A percentile compares a stretch with the other conserved stretches of the same genome.
phyloP scores from a whole-genome alignment of 139 green algal species.

The Volvox africanus region DNA sequence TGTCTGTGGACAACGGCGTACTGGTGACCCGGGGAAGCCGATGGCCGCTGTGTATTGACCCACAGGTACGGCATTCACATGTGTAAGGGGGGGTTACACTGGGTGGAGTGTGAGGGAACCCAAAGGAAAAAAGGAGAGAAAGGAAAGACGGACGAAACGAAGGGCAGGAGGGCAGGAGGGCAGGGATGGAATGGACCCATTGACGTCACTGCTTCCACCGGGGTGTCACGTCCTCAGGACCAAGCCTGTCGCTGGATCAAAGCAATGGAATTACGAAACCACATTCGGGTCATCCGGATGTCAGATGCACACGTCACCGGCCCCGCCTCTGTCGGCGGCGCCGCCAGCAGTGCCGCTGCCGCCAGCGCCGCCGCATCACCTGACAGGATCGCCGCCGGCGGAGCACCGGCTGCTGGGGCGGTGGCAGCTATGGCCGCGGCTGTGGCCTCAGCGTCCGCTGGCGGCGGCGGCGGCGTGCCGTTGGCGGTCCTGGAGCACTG shows the following conservation, averaged over 20 bases:
- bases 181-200: background rate
- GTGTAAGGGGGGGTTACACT: background rate
- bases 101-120: background rate
- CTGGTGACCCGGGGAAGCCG: conserved; percentile 73
- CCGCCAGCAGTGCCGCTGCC: background rate
- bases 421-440: background rate
- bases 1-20: conserved; percentile 84
- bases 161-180: too few relatives aligned
- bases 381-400: background rate
- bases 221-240: conserved; percentile 57
- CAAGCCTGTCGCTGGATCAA: conserved; percentile 86
- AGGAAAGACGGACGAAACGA: background rate
- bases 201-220: background rate
- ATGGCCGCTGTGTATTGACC: conserved; percentile 89
- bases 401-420: background rate
- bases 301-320: background rate
- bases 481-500: conserved; percentile 78
- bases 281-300: conserved; percentile 61
- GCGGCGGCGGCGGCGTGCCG: conserved; percentile 40
- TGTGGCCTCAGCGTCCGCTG: background rate
- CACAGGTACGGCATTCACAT: conserved; percentile 45
- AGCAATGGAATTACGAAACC: conserved; percentile 74
- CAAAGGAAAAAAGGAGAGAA: background rate
- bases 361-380: background rate
- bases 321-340: background rate